phyloP scores from a whole-genome alignment of 352 stramenopile genomes.

The Blastocystis sp. region DNA sequence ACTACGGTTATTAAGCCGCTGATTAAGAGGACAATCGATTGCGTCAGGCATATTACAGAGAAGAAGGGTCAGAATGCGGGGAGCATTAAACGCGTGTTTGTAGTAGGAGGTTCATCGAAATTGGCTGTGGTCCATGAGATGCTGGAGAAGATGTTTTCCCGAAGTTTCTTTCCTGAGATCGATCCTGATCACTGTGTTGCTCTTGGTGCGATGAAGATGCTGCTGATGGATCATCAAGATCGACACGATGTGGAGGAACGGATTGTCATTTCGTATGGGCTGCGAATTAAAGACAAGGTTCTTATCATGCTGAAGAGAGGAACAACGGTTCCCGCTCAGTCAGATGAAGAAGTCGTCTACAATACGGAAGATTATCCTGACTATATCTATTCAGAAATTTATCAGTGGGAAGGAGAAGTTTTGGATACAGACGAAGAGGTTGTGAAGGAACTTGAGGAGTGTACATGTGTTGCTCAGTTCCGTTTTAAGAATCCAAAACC shows the following conservation, averaged over 20 bases:
- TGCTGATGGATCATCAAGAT: neutral
- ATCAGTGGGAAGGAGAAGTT: neutral
- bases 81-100: neutral
- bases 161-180: neutral
- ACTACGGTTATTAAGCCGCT: neutral
- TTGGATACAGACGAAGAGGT: neutral
- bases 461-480: neutral
- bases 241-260: neutral
- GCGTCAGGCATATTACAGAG: neutral
- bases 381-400: neutral
- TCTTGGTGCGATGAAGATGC: neutral
- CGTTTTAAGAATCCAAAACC: neutral
- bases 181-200: constrained; percentile 15
- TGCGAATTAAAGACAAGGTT: neutral
- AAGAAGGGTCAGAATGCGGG: neutral
- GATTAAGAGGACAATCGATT: neutral
- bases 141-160: neutral
- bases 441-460: neutral
- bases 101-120: neutral
- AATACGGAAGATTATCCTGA: neutral
- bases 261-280: neutral
- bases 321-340: neutral
- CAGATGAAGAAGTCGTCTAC: neutral
- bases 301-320: neutral
- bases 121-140: neutral